Percentiles rank a stretch among this genome's conserved stretches.
phyloP scores from a whole-genome alignment of 208 protist genomes.

The Balamuthia mandrillaris region DNA sequence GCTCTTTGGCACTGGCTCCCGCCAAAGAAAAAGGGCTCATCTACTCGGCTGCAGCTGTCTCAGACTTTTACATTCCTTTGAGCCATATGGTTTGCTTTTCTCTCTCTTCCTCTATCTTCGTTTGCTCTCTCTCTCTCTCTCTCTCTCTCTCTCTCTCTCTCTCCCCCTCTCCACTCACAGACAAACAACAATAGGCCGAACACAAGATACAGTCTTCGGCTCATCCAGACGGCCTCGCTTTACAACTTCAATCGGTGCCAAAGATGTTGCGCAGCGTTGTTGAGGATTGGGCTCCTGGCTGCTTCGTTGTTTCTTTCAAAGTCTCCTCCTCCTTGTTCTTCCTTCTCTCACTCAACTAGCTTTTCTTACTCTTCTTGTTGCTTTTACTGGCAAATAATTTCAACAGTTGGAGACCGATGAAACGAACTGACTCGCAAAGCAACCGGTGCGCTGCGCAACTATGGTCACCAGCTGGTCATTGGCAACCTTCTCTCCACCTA shows the following conservation, averaged over 20 bases:
- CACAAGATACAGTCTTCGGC: slow-evolving; percentile 57
- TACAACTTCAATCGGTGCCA: slow-evolving; percentile 41
- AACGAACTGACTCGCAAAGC: background rate
- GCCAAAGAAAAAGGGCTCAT: slow-evolving; percentile 22
- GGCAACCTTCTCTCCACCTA: background rate
- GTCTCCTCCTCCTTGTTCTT: background rate
- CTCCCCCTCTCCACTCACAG: background rate
- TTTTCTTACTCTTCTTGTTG: background rate
- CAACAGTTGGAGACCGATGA: slow-evolving; percentile 13
- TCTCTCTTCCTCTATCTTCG: background rate
- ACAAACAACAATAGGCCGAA: slow-evolving; percentile 4
- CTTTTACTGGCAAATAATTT: background rate
- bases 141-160: background rate
- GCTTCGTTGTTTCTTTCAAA: slow-evolving; percentile 52
- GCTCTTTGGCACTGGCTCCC: background rate
- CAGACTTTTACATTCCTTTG: slow-evolving; percentile 55
- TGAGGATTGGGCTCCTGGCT: slow-evolving; percentile 1
- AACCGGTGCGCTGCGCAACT: background rate
- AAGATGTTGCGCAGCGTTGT: slow-evolving; percentile 41
- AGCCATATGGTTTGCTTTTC: slow-evolving; percentile 31
- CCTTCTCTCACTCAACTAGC: background rate
- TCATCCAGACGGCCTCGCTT: background rate
- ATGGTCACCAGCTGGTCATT: background rate
- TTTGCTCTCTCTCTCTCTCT: background rate
- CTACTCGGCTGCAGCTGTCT: slow-evolving; percentile 55